Evolutionary conservation across 2,329 filamentous ascomycete species (phyloP), one percentile per base, ranked within the genome.

Genomic region (Phaeophleospora eucalypticola): DNA sequence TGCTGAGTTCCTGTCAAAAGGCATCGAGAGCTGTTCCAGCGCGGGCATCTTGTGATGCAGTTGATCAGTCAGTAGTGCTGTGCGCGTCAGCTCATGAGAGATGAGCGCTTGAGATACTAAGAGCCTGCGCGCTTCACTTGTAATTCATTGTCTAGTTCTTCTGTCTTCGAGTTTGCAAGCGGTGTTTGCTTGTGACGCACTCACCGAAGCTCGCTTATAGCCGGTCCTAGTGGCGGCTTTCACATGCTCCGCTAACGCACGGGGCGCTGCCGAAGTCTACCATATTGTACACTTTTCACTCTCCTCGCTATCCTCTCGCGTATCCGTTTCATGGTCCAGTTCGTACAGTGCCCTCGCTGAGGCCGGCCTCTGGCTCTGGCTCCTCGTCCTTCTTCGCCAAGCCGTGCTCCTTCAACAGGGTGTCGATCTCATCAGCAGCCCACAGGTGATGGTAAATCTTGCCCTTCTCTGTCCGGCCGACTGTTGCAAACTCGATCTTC

Each of bases 401-500:
- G 60, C 91, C 91, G 64, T 98, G 90, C 77, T 97, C 89, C 79
- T 90, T 95, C 63, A 98, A 76, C 69, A 98, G 76, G 41, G 86
- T 83, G 67, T 89, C 91, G 64, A 98, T 98, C 77, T 97, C 93
- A 58, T 98, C 91, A 36, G 90, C 91, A 62, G 83, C 87, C 93
- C 93, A 98, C 53, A 98, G 79, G 68, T 95, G 87, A 73, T 98
- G 93, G 76, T 97, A 98, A 71, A 98, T 91, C 76, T 91, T 93
- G 64, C 93, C 93, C 58, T 90, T 83, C 71, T 89, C 86, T 58
- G 90, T 97, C 75, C 90, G 89, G 61, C 93, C 94, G 52, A 98
- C 91, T 24, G 94, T 98, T 59, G 93, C 94, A 66, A 98, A 98
- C 68, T 98, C 93, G 67, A 98, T 95, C 82, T 98, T 98, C 80